These are phyloP conservation scores for Fomitopsis betulina DNA, from an alignment of 1,284 basidiomycete genomes.

Conservation along the genomic window DNA sequence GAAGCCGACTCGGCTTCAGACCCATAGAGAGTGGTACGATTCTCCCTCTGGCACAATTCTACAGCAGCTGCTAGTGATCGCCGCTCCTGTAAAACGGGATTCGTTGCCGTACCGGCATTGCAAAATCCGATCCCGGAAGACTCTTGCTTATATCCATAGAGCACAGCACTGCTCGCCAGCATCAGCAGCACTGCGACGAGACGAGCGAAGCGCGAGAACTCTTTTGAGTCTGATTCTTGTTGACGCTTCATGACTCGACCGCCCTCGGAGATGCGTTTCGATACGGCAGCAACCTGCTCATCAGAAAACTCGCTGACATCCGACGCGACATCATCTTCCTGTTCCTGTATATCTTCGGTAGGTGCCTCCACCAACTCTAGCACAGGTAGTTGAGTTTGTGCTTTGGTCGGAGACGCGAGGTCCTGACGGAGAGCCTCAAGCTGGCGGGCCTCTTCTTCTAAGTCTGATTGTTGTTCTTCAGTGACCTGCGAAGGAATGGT, in stretches of 20 bases:
- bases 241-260: conserved; percentile 18
- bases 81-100: conserved; percentile 49
- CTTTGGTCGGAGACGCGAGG: conserved; percentile 9
- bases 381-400: conserved; percentile 5
- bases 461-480: conserved; percentile 16
- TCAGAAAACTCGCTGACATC: conserved; percentile 5
- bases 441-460: conserved; percentile 5
- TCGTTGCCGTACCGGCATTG: conserved; percentile 62
- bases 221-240: conserved; percentile 13
- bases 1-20: conserved; percentile 21
- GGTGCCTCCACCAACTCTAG: background rate
- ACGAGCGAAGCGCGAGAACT: conserved; percentile 26
- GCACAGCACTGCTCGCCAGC: conserved; percentile 35
- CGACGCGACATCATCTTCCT: conserved; percentile 19
- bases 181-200: conserved; percentile 36
- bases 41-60: conserved; percentile 57
- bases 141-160: conserved; percentile 56
- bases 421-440: conserved; percentile 7
- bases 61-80: conserved; percentile 42
- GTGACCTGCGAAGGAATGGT: conserved; percentile 8
- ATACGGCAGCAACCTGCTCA: conserved; percentile 29
- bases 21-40: conserved; percentile 38
- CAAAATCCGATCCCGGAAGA: conserved; percentile 82
- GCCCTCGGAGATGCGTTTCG: conserved; percentile 34
- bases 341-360: conserved; percentile 19